Conservation (phyloP, 495 filamentous ascomycete genomes). For the Cryomyces minteri region DNA sequence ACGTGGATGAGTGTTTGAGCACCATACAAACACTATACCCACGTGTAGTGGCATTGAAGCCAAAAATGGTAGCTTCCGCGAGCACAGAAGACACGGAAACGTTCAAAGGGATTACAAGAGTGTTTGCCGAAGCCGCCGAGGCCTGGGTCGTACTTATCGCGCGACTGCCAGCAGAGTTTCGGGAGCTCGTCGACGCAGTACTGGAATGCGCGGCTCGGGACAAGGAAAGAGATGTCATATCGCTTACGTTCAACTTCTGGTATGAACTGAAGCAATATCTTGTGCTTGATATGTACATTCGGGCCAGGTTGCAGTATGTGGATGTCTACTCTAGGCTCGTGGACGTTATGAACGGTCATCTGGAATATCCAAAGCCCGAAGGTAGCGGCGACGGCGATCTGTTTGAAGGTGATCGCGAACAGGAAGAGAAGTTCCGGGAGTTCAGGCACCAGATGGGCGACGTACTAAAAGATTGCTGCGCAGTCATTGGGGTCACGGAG, state of each 20-base stretch:
- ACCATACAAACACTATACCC: constrained; percentile 77
- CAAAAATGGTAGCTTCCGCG: constrained; percentile 58
- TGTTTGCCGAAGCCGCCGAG: constrained; percentile 89
- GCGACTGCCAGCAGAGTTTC: constrained; percentile 61
- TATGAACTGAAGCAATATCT: constrained; percentile 96
- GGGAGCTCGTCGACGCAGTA: constrained; percentile 71
- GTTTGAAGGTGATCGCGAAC: constrained; percentile 88
- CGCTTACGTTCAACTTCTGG: constrained; percentile 91
- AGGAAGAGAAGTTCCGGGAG: constrained; percentile 92
- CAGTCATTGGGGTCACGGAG: constrained; percentile 81
- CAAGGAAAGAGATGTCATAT: constrained; percentile 72
- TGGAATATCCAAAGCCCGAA: constrained; percentile 74
- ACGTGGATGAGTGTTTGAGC: constrained; percentile 71
- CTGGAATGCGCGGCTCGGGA: constrained; percentile 80
- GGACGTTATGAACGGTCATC: constrained; percentile 80
- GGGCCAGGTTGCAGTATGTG: constrained; percentile 52
- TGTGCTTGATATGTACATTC: constrained; percentile 71
- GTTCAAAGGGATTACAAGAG: constrained; percentile 69
- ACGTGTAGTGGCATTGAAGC: constrained; percentile 54
- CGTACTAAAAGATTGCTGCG: constrained; percentile 91
- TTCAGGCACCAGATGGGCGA: constrained; percentile 96
- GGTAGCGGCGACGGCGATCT: constrained; percentile 55
- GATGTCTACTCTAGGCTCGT: constrained; percentile 76
- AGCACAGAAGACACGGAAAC: constrained; percentile 70
- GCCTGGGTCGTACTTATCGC: constrained; percentile 86